Evolutionary conservation across 352 stramenopile species (phyloP).

Genomic region (Pythium dissimile): DNA sequence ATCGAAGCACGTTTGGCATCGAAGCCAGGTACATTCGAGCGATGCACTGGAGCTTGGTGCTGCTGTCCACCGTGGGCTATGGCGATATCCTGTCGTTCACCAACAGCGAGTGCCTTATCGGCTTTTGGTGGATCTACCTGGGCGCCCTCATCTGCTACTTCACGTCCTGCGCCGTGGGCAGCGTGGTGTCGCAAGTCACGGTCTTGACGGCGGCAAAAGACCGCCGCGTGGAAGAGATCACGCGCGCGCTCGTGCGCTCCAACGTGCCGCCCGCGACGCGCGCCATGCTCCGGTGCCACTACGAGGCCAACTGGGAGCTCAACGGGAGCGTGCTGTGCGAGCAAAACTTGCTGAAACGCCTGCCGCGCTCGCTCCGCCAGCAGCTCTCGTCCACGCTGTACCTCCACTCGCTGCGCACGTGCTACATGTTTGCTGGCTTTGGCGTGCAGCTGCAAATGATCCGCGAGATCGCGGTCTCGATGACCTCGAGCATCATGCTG

Average conservation of each 20-base stretch:
- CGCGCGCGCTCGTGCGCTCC: constrained; percentile 37
- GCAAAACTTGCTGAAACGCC: constrained; percentile 35
- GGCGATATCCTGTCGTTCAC: constrained; percentile 58
- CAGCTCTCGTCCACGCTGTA: constrained; percentile 33
- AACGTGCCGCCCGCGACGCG: constrained; percentile 41
- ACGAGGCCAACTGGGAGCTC: constrained; percentile 63
- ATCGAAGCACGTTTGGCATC: constrained; percentile 50
- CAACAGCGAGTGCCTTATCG: constrained; percentile 43
- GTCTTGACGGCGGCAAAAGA: constrained; percentile 37
- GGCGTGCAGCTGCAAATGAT: constrained; percentile 1
- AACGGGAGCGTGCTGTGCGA: constrained; percentile 51
- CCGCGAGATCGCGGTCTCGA: constrained; percentile 15
- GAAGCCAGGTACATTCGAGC: constrained; percentile 49
- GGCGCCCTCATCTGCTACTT: constrained; percentile 68
- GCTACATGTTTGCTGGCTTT: constrained; percentile 8
- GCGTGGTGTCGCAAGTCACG: constrained; percentile 39
- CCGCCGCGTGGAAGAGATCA: constrained; percentile 50
- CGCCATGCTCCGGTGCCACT: constrained; percentile 44
- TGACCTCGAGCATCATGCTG: constrained; percentile 50
- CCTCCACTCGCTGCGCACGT: constrained; percentile 21
- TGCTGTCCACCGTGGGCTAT: constrained; percentile 64
- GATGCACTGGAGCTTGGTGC: constrained; percentile 61
- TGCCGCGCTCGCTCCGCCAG: constrained; percentile 37
- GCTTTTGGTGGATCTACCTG: constrained; percentile 56
- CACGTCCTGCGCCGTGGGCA: constrained; percentile 47